Conservation (phyloP, 2,329 filamentous ascomycete genomes). For the Fusarium dimerum region DNA sequence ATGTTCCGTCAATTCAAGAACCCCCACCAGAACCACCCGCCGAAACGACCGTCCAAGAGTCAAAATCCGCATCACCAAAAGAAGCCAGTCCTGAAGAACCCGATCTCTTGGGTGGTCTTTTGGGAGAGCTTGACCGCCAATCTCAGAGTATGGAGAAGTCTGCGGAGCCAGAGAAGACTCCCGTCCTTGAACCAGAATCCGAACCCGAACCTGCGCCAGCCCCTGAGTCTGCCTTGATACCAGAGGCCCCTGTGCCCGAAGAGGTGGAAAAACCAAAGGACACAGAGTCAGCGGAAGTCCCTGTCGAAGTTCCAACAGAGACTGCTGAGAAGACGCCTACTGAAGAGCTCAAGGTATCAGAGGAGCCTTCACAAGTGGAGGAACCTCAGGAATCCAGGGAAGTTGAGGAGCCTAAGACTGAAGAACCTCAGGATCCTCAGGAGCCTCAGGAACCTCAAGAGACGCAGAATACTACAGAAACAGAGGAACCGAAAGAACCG, state of each 20-base stretch:
- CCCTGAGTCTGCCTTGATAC: slow-evolving; percentile 10
- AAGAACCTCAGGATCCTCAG: background rate
- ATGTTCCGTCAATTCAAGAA: slow-evolving; percentile 25
- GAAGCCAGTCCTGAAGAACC: slow-evolving; percentile 38
- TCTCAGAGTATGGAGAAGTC: slow-evolving; percentile 12
- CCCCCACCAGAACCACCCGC: slow-evolving; percentile 13
- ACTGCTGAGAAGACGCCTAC: background rate
- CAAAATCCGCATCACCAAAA: slow-evolving; percentile 22
- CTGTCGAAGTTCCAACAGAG: background rate
- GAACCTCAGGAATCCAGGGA: background rate
- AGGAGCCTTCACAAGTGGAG: background rate
- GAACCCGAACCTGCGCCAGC: slow-evolving; percentile 4
- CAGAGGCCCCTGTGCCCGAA: slow-evolving; percentile 6
- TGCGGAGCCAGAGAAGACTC: background rate
- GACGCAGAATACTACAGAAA: background rate
- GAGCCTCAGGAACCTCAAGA: background rate
- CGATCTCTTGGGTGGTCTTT: slow-evolving; percentile 47
- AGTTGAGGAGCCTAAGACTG: background rate
- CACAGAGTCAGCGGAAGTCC: background rate
- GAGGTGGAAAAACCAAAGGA: slow-evolving; percentile 1
- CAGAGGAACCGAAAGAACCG: background rate
- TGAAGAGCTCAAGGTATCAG: background rate
- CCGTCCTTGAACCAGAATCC: background rate
- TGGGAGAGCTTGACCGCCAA: slow-evolving; percentile 47
- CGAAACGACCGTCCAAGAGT: slow-evolving; percentile 17